Evolutionary conservation across 148 eudicot genomes (phyloP).

Genomic region (Rhododendron kiyosumense): DNA sequence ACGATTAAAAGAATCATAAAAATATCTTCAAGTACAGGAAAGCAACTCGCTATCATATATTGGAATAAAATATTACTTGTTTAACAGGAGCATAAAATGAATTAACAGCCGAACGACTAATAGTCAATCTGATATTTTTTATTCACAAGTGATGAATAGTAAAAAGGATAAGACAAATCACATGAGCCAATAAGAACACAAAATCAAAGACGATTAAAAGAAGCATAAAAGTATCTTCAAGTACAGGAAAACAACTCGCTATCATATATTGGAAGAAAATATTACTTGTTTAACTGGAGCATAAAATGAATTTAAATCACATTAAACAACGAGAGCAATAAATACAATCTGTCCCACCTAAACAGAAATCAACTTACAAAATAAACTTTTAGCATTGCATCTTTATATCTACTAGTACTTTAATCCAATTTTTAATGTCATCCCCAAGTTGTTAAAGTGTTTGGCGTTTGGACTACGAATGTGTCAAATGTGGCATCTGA

Average conservation of each 20-base stretch:
- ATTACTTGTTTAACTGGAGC: background rate
- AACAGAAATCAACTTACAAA: background rate
- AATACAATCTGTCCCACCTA: background rate
- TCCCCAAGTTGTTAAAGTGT: background rate
- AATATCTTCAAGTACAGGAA: background rate
- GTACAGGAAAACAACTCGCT: background rate
- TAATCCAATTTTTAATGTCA: background rate
- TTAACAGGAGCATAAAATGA: background rate
- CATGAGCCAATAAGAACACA: background rate
- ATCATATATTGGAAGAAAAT: background rate
- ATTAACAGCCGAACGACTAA: too few species aligned
- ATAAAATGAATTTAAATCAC: background rate
- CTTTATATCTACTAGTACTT: background rate
- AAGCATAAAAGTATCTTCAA: background rate
- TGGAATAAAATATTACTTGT: background rate
- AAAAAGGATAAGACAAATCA: background rate
- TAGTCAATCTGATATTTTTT: too few species aligned
- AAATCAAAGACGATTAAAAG: background rate
- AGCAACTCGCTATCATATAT: background rate
- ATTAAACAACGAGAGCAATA: too few species aligned
- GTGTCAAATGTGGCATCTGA: background rate
- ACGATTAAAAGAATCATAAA: background rate
- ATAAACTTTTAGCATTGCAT: background rate
- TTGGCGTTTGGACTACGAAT: background rate
- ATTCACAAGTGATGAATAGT: background rate